Conservation (phyloP, 2,329 filamentous ascomycete genomes). For the Venturia carpophila region DNA sequence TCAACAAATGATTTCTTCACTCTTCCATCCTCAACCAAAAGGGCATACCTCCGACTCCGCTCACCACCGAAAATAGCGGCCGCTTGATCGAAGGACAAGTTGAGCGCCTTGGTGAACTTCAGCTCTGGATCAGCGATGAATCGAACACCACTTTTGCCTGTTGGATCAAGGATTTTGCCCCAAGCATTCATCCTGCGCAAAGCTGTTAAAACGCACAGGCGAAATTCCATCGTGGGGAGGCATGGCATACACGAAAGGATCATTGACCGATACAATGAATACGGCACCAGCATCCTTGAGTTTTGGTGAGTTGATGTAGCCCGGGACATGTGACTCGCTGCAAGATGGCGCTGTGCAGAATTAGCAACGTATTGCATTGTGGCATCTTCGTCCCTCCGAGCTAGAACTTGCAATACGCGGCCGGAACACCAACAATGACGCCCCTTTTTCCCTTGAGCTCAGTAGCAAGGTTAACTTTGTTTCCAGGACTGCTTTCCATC, state of each 20-base stretch:
- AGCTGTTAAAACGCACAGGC: not conserved
- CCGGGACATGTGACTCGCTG: conserved; percentile 68
- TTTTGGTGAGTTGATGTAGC: conserved; percentile 72
- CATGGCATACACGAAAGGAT: conserved; percentile 71
- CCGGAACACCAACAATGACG: conserved; percentile 77
- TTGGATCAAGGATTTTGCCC: conserved; percentile 68
- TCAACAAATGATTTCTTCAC: conserved; percentile 76
- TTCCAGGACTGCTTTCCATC: conserved; percentile 79
- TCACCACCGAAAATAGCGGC: conserved; percentile 64
- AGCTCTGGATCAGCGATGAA: conserved; percentile 79
- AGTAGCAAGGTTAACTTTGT: conserved; percentile 78
- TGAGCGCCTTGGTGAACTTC: conserved; percentile 73
- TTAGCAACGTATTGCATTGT: not conserved
- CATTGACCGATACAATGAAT: conserved; percentile 88
- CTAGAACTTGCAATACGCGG: conserved; percentile 57
- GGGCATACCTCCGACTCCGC: conserved; percentile 80
- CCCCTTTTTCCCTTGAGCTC: conserved; percentile 66
- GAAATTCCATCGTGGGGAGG: not conserved
- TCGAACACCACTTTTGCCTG: conserved; percentile 65
- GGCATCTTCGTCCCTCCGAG: not conserved
- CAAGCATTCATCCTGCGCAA: conserved; percentile 78
- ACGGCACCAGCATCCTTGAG: conserved; percentile 74
- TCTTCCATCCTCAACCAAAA: conserved; percentile 76
- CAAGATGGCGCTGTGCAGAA: conserved; percentile 47
- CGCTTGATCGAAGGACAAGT: conserved; percentile 71